phyloP scores from a whole-genome alignment of 345 rosid species.

The Angophora floribunda region DNA sequence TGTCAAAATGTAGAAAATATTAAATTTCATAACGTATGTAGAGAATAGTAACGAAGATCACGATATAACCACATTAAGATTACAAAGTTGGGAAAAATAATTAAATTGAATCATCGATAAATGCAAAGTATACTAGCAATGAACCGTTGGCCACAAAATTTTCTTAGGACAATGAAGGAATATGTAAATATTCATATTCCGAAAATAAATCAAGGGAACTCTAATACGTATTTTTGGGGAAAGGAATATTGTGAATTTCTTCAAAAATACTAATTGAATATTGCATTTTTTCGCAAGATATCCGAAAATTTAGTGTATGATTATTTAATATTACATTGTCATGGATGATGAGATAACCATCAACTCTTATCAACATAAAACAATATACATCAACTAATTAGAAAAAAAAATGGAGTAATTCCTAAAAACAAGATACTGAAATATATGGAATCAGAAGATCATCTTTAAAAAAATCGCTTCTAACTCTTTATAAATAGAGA shows the following conservation, averaged over 20 bases:
- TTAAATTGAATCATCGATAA: neutral
- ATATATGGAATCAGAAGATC: neutral
- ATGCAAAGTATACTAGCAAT: neutral
- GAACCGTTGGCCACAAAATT: neutral
- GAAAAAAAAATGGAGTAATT: neutral
- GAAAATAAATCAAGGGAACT: neutral
- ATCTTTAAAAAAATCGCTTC: neutral
- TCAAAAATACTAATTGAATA: neutral
- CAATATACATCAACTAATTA: neutral
- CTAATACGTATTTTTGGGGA: neutral
- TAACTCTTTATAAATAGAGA: neutral
- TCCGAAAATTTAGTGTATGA: neutral
- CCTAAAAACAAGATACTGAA: neutral
- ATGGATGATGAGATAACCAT: neutral
- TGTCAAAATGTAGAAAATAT: neutral
- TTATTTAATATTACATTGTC: neutral
- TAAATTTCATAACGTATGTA: neutral
- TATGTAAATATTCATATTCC: neutral
- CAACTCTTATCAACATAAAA: neutral
- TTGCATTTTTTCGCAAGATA: neutral
- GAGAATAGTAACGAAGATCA: neutral
- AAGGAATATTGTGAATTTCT: neutral
- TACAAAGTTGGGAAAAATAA: neutral
- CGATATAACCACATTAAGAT: neutral
- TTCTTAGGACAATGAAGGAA: neutral